Base-by-base conservation (phyloP, 2,329 filamentous ascomycete species). In the Fusarium clavum region DNA sequence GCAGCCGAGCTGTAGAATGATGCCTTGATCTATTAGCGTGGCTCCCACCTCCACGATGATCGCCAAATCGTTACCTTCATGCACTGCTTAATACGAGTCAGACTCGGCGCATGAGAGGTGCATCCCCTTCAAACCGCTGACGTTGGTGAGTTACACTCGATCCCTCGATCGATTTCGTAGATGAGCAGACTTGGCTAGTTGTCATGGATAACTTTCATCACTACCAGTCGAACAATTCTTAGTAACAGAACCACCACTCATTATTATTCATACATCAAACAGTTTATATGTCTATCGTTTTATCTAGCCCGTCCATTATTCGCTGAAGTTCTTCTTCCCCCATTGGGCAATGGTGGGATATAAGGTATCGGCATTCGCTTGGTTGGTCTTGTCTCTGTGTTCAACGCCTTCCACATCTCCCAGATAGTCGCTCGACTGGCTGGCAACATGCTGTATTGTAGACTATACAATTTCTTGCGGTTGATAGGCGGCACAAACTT, bases 391-490 rank as follows among this genome's bases (percentile, higher is more conserved):
- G 81, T 75, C 49, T 86, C 76, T 30, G 81, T 81, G 66, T 87
- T 91, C 58, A 96, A 81, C 41, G 88, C 87, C 45, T 87, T 84
- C 96, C 97, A 99, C 79, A 98, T 91, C 77, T 98, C 94, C 74
- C 88, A 85, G 61, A 98, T 92, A 4, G 91, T 90, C 1, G 93
- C 92, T 46, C 97, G 85, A 57, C 88, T 88, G 10, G 93, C 92
- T 0, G 97, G 97, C 43, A 99, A 86, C 94, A 98, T 98, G 82
- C 94, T 97, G 81, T 99, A 99, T 81, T 99, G 96, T 75, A 99
- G 84, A 73, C 94, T 97, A 81, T 99, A 99, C 53, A 99, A 85
- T 77, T 96, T 97, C 77, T 94, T 95, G 55, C 97, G 89, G 78
- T 98, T 94, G 51, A 99, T 97, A 0, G 97, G 95, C 14, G 95